phyloP scores from a whole-genome alignment of 306 rosid species.

The Psophocarpus tetragonolobus region DNA sequence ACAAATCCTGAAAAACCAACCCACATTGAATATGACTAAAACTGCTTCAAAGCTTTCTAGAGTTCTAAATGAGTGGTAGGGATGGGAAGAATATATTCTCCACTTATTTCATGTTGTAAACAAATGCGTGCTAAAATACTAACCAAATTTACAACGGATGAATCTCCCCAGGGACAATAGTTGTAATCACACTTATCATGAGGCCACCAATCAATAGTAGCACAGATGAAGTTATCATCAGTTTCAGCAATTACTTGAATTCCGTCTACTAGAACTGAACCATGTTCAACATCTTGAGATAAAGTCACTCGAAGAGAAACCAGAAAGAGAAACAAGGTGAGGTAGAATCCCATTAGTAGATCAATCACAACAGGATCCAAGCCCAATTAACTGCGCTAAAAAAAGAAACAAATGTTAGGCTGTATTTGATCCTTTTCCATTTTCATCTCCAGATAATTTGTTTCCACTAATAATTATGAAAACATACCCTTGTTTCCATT shows the following conservation, averaged over 20 bases:
- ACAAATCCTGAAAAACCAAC: constrained; percentile 74
- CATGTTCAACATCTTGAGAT: constrained; percentile 51
- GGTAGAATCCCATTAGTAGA: constrained; percentile 57
- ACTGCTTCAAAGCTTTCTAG: constrained; percentile 21
- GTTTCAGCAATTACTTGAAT: constrained; percentile 49
- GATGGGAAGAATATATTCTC: background rate
- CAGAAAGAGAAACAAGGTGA: constrained; percentile 53
- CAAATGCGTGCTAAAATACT: constrained; percentile 29
- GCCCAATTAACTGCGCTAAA: constrained; percentile 42
- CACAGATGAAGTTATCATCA: constrained; percentile 84
- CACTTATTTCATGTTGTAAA: background rate
- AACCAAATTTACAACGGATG: constrained; percentile 77
- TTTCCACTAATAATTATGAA: background rate
- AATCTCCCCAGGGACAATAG: constrained; percentile 84
- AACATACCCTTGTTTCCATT: background rate
- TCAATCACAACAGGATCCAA: constrained; percentile 34
- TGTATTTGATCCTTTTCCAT: background rate
- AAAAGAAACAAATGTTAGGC: background rate
- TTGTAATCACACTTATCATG: constrained; percentile 82
- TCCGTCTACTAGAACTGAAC: constrained; percentile 62
- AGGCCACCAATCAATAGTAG: constrained; percentile 99
- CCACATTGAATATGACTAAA: constrained; percentile 33
- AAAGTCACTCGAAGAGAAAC: constrained; percentile 48
- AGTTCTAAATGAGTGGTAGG: background rate
- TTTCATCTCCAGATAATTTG: background rate